Conservation (phyloP, 2,329 filamentous ascomycete species). For the Cryphonectria naterciae region DNA sequence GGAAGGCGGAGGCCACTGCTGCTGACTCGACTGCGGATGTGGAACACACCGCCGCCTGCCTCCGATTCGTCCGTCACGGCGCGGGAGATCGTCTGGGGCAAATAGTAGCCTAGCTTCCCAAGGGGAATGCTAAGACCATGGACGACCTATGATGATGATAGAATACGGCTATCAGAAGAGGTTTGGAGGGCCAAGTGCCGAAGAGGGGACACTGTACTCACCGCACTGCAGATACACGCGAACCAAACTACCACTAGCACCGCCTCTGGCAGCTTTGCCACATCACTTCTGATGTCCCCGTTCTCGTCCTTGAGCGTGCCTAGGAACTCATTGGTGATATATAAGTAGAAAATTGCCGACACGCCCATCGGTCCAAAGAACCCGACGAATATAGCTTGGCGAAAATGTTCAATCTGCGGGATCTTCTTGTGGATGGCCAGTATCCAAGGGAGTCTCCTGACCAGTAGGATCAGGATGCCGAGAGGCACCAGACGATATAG, state of each 20-base stretch:
- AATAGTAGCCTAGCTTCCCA: constrained; percentile 65
- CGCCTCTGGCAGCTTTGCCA: constrained; percentile 65
- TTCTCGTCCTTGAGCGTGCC: constrained; percentile 55
- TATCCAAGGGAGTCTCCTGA: constrained; percentile 79
- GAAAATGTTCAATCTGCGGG: constrained; percentile 73
- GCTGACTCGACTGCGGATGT: constrained; percentile 37
- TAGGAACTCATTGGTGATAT: constrained; percentile 78
- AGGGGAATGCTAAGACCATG: constrained; percentile 83
- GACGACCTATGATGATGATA: constrained; percentile 57
- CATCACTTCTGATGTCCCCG: constrained; percentile 66
- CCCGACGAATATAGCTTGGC: constrained; percentile 82
- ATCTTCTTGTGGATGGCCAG: constrained; percentile 75
- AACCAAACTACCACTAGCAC: constrained; percentile 84
- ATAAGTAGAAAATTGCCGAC: constrained; percentile 89
- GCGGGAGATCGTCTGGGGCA: constrained; percentile 66
- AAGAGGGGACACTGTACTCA: constrained; percentile 49
- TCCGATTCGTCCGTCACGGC: constrained; percentile 38
- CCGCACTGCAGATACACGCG: constrained; percentile 78
- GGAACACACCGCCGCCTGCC: constrained; percentile 33
- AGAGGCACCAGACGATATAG: constrained; percentile 74
- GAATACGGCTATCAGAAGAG: background rate
- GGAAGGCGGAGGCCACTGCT: constrained; percentile 34
- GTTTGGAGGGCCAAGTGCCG: background rate
- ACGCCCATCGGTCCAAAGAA: constrained; percentile 95
- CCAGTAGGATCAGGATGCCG: constrained; percentile 74